Evolutionary conservation across 1,139 yeast genomes (phyloP).

Genomic region (Debaryomyces robertsiae): DNA sequence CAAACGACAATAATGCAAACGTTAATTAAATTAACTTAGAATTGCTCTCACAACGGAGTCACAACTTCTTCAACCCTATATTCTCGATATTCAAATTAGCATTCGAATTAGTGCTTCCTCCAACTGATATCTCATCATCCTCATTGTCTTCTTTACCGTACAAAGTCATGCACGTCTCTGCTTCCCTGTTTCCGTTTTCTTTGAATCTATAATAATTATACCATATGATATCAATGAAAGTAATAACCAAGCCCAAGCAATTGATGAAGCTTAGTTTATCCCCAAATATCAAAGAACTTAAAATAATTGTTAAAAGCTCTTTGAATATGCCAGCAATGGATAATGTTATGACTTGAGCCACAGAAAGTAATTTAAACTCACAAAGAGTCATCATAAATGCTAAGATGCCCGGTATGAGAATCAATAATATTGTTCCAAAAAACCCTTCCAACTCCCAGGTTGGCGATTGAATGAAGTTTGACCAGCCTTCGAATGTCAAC

Average conservation of each 20-base stretch:
- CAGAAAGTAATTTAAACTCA: conserved; percentile 80
- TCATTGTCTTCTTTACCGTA: conserved; percentile 2
- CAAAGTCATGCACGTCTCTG: conserved; percentile 7
- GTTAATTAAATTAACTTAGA: no score
- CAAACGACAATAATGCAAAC: no score
- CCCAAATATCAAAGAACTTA: conserved; percentile 72
- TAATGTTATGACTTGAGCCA: conserved; percentile 83
- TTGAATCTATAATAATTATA: conserved; percentile 67
- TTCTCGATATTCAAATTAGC: conserved; percentile 3
- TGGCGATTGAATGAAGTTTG: conserved; percentile 49
- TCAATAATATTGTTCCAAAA: conserved; percentile 53
- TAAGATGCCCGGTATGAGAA: conserved; percentile 78
- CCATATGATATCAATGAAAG: conserved; percentile 76
- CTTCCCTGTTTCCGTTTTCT: conserved; percentile 23
- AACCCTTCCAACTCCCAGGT: conserved; percentile 67
- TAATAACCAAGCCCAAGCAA: conserved; percentile 73
- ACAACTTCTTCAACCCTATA: conserved; percentile 6
- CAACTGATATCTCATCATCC: conserved; percentile 6
- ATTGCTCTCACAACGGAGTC: no score
- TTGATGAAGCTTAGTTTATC: conserved; percentile 71
- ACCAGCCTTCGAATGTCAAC: conserved; percentile 64
- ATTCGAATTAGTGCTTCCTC: conserved; percentile 1
- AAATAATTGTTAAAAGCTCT: conserved; percentile 78
- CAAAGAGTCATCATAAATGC: conserved; percentile 91
- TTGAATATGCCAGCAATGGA: conserved; percentile 92